A percentile compares a stretch with the other conserved stretches of the same genome.
Evolutionary conservation across 805 yeast species (phyloP).

Genomic region (Candida hispaniensis): DNA sequence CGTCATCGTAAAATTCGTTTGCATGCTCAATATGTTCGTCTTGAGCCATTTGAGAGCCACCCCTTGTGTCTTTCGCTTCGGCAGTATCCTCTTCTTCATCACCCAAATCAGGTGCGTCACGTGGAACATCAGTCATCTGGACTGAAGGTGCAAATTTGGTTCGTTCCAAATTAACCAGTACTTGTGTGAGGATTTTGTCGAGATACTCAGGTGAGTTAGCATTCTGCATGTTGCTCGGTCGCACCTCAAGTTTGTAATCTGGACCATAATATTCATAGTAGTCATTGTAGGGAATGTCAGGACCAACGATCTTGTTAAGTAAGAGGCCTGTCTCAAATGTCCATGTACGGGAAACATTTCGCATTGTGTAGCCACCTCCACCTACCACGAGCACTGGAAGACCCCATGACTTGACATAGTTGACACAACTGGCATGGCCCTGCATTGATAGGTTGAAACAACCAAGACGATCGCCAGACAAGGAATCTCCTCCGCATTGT

Average conservation of each 20-base stretch:
- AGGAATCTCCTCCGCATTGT: constrained; percentile 96
- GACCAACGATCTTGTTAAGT: constrained; percentile 42
- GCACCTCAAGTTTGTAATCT: constrained; percentile 85
- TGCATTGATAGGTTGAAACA: constrained; percentile 84
- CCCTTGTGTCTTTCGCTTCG: constrained; percentile 75
- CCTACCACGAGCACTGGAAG: constrained; percentile 86
- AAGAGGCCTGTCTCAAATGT: constrained; percentile 82
- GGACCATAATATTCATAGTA: constrained; percentile 97
- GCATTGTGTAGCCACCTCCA: constrained; percentile 96
- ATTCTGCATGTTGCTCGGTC: constrained; percentile 93
- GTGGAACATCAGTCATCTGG: constrained; percentile 81
- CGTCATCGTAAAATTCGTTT: constrained; percentile 68
- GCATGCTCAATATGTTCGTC: constrained; percentile 62
- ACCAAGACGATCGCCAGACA: constrained; percentile 88
- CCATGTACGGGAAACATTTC: constrained; percentile 93
- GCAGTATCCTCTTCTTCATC: constrained; percentile 78
- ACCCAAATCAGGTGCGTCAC: constrained; percentile 70
- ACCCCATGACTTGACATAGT: constrained; percentile 77
- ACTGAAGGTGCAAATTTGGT: constrained; percentile 98
- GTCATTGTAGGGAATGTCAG: constrained; percentile 84
- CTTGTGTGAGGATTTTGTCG: constrained; percentile 69
- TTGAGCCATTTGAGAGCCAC: constrained; percentile 79
- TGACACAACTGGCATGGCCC: constrained; percentile 94
- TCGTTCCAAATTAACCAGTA: constrained; percentile 66
- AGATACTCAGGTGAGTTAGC: constrained; percentile 89